Evolutionary conservation across 164 flowering plant genomes (phyloP).

Genomic region (Houttuynia cordata): DNA sequence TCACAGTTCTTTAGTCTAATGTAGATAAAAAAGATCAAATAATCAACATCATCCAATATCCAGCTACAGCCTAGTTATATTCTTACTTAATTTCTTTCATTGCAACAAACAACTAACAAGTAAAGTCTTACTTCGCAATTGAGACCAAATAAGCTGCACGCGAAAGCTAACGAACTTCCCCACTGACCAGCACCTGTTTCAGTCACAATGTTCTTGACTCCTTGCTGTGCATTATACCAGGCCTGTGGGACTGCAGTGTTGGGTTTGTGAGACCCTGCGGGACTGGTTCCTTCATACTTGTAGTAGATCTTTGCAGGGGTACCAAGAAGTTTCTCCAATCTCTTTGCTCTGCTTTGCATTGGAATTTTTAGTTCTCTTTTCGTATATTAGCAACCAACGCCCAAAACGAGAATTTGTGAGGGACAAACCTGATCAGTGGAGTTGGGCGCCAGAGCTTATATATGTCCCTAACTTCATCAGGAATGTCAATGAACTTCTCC

Average conservation of each 20-base stretch:
- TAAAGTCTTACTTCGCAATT: constrained; percentile 53
- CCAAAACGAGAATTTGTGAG: neutral
- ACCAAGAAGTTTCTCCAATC: constrained; percentile 80
- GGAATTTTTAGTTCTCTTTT: neutral
- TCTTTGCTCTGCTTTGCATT: constrained; percentile 58
- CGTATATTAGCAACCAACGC: neutral
- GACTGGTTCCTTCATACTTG: constrained; percentile 95
- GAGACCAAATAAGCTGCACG: constrained; percentile 66
- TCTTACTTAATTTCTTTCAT: no score
- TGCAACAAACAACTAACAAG: neutral
- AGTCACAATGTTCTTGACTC: constrained; percentile 77
- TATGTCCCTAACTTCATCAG: constrained; percentile 77
- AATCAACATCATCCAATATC: no score
- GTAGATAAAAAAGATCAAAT: neutral
- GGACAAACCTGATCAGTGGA: constrained; percentile 67
- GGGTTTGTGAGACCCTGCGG: constrained; percentile 96
- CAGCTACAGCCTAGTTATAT: no score
- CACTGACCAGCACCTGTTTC: constrained; percentile 99
- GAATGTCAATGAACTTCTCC: constrained; percentile 68
- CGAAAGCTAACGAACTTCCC: constrained; percentile 90
- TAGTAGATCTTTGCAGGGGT: constrained; percentile 94
- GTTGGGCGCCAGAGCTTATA: constrained; percentile 95
- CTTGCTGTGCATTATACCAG: constrained; percentile 77
- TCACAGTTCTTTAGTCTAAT: neutral
- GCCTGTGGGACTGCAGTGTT: constrained; percentile 95